Evolutionary conservation across 345 rosid genomes (phyloP).

Genomic region (Iberis pinnata): DNA sequence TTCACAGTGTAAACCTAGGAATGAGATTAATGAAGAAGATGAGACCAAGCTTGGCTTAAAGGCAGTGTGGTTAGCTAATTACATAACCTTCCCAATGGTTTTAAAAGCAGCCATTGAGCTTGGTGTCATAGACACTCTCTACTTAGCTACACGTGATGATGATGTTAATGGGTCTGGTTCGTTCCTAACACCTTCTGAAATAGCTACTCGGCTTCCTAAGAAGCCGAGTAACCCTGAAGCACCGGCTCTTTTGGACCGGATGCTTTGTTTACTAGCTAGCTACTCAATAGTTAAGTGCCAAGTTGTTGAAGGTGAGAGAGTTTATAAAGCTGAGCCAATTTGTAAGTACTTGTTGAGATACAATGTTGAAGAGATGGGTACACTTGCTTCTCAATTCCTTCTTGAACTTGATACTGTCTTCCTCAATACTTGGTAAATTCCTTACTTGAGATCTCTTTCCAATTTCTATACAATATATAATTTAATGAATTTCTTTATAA

Average conservation of each 20-base stretch:
- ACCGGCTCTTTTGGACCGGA: constrained; percentile 22
- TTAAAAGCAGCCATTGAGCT: constrained; percentile 29
- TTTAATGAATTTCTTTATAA: too few species aligned
- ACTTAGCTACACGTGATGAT: constrained; percentile 9
- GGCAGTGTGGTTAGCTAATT: constrained; percentile 25
- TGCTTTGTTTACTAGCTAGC: constrained; percentile 23
- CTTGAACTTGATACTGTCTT: constrained; percentile 16
- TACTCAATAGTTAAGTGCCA: constrained; percentile 22
- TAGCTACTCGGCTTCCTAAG: constrained; percentile 14
- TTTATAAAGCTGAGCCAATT: constrained; percentile 17
- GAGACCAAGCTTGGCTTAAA: constrained; percentile 12
- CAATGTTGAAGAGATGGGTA: constrained; percentile 13
- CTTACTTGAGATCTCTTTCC: neutral
- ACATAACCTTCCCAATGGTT: constrained; percentile 22
- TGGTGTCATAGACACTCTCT: constrained; percentile 23
- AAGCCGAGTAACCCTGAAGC: constrained; percentile 24
- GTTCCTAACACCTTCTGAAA: constrained; percentile 20
- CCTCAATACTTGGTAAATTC: constrained; percentile 19
- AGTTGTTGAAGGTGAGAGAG: constrained; percentile 10
- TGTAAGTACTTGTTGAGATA: constrained; percentile 16
- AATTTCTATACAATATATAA: too few species aligned
- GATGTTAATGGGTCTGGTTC: neutral
- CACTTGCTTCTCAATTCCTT: constrained; percentile 22
- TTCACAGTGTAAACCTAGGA: neutral
- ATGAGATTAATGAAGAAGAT: neutral